Evolutionary conservation across 2,329 filamentous ascomycete species (phyloP), one percentile per base, ranked within the genome.

Genomic region (Aureobasidium sp.): DNA sequence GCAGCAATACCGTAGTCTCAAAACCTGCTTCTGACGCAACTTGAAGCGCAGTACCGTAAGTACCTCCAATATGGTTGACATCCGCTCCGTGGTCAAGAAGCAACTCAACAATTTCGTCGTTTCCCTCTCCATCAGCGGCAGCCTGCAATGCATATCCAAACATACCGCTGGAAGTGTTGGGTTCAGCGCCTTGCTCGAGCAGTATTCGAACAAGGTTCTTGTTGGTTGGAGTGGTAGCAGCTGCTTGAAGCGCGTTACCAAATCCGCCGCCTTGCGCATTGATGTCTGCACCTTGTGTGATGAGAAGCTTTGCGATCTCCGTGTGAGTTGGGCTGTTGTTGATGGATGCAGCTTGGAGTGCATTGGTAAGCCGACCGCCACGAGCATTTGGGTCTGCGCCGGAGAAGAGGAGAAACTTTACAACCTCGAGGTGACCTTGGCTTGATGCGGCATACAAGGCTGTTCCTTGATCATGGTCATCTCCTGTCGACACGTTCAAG

Each of bases 61-160:
- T 10, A 25, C 64, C 53, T 20, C 59, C 60, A 40, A 51, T 29
- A 15, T 25, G 51, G 59, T 71, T 58, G 48, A 68, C 64, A 58
- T 69, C 66, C 13, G 68, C 69, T 16, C 70, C 70, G 29, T 67
- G 54, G 23, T 64, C 53, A 29, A 66, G 18, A 27, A 69, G 55
- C 23, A 69, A 25, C 31, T 60, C n/a, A 15, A 59, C 40, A 3
- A 63, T 36, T 6, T 68, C 54, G 31, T 25, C 29, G 20, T 58
- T 29, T 40, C 59, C 66, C 23, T 29, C 11, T 38, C 20, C 53
- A 6, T 38, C 38, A 18, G 53, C 53, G 6, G 53, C 53, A 42
- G 31, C 53, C 9, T 38, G 38, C n/a, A 38, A 23, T 7, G 53
- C 31, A 10, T 25, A 38, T 23, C 53, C 53, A 25, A 55, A 55